phyloP scores from a whole-genome alignment of 148 eudicot genomes.

The Gaultheria prostrata region DNA sequence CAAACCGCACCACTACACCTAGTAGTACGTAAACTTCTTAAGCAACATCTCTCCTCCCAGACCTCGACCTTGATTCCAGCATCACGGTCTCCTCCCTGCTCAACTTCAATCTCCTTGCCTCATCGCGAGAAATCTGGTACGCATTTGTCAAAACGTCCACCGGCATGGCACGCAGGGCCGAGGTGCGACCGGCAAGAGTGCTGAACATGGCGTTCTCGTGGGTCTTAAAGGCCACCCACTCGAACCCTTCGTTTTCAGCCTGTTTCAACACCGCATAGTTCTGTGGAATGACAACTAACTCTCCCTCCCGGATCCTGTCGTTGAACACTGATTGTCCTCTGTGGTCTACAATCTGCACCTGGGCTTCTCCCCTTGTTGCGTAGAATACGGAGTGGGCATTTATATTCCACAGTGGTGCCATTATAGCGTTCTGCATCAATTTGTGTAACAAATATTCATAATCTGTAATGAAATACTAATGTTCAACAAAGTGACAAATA shows the following conservation, averaged over 20 bases:
- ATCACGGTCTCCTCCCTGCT: conserved; percentile 44
- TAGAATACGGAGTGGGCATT: background rate
- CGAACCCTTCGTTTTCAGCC: conserved; percentile 61
- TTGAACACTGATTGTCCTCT: conserved; percentile 56
- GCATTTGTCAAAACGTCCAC: conserved; percentile 48
- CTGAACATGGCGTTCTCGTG: conserved; percentile 56
- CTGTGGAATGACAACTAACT: conserved; percentile 66
- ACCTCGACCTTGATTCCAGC: conserved; percentile 24
- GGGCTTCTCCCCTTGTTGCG: background rate
- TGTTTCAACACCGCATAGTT: conserved; percentile 52
- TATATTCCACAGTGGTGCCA: conserved; percentile 10
- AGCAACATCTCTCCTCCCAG: conserved; percentile 32
- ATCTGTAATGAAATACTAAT: background rate
- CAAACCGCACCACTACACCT: background rate
- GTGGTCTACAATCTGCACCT: conserved; percentile 55
- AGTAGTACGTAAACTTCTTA: background rate
- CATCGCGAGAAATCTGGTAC: conserved; percentile 45
- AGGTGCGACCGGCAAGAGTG: conserved; percentile 58
- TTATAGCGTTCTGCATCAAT: background rate
- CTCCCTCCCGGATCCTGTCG: conserved; percentile 50
- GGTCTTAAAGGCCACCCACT: conserved; percentile 70
- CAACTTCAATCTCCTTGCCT: conserved; percentile 50
- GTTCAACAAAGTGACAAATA: background rate
- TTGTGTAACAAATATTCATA: background rate
- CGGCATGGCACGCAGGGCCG: conserved; percentile 61